A percentile compares a stretch with the other conserved stretches of the same genome.
Conservation (phyloP, 768 basidiomycete species). For the Cystobasidiopsis lactophilus region DNA sequence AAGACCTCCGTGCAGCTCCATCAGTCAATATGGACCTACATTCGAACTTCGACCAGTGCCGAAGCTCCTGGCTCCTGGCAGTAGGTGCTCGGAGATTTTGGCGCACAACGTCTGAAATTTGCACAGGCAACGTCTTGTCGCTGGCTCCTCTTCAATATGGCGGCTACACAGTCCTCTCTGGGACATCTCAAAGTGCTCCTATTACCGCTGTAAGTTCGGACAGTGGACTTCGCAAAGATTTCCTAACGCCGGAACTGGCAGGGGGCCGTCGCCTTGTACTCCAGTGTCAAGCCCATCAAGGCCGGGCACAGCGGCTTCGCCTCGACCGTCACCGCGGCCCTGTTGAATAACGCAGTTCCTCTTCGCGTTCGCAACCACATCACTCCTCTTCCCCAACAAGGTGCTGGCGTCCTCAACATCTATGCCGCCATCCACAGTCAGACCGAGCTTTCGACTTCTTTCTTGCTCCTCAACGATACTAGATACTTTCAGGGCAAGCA, state of each 20-base stretch:
- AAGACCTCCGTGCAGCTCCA: not conserved
- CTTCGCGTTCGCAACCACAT: not conserved
- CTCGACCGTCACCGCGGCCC: not conserved
- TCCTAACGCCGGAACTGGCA: too few species aligned
- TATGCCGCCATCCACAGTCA: not conserved
- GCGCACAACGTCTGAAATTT: not conserved
- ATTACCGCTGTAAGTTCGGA: not conserved
- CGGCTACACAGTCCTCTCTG: not conserved
- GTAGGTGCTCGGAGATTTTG: not conserved
- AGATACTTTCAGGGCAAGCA: not conserved
- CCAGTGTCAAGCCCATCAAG: not conserved
- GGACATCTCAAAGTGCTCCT: not conserved
- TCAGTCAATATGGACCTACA: not conserved
- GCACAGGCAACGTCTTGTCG: not conserved
- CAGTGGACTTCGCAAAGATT: too few species aligned
- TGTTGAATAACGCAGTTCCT: not conserved
- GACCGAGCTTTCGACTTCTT: not conserved
- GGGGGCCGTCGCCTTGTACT: not conserved
- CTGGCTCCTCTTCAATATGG: not conserved
- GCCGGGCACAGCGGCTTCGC: not conserved
- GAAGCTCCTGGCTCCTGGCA: not conserved
- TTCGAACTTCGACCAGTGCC: not conserved
- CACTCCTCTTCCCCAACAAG: not conserved
- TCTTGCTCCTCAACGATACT: slow-evolving; percentile 2
- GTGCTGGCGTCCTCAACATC: not conserved